Percentiles rank a stretch among this genome's conserved stretches.
phyloP scores from a whole-genome alignment of 805 yeast genomes.

The Zygosaccharomyces siamensis region DNA sequence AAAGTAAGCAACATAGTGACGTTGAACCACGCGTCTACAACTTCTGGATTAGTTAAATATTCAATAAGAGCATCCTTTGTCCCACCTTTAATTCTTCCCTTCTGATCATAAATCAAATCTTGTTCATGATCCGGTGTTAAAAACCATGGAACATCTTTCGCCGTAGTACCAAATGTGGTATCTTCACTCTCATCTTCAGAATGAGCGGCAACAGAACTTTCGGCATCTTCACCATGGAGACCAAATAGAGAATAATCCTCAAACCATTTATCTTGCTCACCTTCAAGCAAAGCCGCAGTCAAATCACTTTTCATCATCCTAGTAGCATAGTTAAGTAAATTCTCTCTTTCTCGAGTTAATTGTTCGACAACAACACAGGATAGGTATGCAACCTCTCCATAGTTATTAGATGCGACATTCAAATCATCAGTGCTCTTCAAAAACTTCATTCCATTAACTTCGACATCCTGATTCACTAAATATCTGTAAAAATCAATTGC shows the following conservation, averaged over 20 bases:
- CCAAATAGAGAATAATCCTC: constrained; percentile 28
- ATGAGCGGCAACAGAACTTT: not conserved
- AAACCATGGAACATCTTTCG: constrained; percentile 60
- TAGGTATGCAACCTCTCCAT: constrained; percentile 35
- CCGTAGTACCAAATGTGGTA: constrained; percentile 33
- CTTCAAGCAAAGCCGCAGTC: constrained; percentile 52
- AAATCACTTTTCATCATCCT: constrained; percentile 73
- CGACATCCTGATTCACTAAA: constrained; percentile 45
- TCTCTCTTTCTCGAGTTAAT: constrained; percentile 65
- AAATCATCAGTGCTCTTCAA: constrained; percentile 31
- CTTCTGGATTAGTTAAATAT: constrained; percentile 71
- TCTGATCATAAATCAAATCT: constrained; percentile 55
- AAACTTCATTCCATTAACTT: constrained; percentile 36
- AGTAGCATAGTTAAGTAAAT: constrained; percentile 65
- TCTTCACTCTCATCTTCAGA: constrained; percentile 6
- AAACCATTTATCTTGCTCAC: constrained; percentile 37
- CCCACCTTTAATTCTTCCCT: constrained; percentile 79
- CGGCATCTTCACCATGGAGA: constrained; percentile 11
- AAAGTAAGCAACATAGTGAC: constrained; percentile 70
- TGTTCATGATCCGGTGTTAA: constrained; percentile 62
- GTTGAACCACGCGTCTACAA: constrained; percentile 57
- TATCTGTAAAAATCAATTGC: constrained; percentile 45
- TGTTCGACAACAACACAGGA: constrained; percentile 45
- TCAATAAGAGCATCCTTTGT: constrained; percentile 71
- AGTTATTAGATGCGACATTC: constrained; percentile 32